phyloP scores from a whole-genome alignment of 495 filamentous ascomycete genomes.

The Daldinia grandis region DNA sequence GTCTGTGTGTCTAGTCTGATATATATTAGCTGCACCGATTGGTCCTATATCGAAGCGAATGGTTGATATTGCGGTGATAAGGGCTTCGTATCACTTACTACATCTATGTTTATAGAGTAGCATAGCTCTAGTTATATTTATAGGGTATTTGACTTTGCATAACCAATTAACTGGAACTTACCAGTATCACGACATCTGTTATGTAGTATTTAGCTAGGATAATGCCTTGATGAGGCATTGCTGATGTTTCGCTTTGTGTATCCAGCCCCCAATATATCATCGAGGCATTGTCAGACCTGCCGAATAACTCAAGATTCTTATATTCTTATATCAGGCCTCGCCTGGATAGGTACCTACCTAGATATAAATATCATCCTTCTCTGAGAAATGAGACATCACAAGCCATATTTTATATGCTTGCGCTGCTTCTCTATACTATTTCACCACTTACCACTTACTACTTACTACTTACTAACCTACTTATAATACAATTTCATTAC shows the following conservation, averaged over 20 bases:
- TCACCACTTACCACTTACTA: neutral
- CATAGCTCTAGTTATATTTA: neutral
- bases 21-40: too few relatives aligned
- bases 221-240: neutral
- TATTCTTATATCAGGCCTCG: too few relatives aligned
- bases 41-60: too few relatives aligned
- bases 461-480: too few relatives aligned
- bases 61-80: too few relatives aligned
- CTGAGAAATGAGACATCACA: too few relatives aligned
- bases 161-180: neutral
- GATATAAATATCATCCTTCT: too few relatives aligned
- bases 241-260: neutral
- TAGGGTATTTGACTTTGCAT: neutral
- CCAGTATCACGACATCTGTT: neutral
- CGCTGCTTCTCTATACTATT: neutral
- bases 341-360: too few relatives aligned
- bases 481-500: neutral
- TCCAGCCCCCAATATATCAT: neutral
- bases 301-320: too few relatives aligned
- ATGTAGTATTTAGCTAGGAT: neutral
- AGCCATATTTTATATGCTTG: neutral
- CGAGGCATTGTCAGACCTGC: neutral
- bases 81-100: too few relatives aligned
- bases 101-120: neutral
- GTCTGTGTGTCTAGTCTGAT: too few relatives aligned